A percentile compares a stretch with the other conserved stretches of the same genome.
These are phyloP conservation scores for Pestalotiopsis sp. DNA, from an alignment of 2,329 filamentous ascomycete genomes.

Conservation along the genomic window DNA sequence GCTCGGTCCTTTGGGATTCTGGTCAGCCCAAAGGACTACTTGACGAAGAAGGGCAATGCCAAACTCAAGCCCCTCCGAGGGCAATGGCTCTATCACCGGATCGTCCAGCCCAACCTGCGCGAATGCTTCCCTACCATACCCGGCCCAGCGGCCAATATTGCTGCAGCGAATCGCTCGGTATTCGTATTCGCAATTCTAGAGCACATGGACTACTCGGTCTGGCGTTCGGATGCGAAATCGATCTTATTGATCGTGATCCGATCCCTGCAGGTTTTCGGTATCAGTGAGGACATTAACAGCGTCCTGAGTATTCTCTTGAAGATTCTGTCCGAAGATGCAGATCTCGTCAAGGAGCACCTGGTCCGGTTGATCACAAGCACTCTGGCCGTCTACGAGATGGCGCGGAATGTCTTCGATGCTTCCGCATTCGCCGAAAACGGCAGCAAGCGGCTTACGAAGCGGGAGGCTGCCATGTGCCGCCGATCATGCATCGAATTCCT, in stretches of 20 bases:
- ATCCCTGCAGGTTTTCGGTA: constrained; percentile 43
- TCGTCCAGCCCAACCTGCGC: constrained; percentile 38
- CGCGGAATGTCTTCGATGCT: constrained; percentile 25
- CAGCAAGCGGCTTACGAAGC: constrained; percentile 11
- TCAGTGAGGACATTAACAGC: constrained; percentile 46
- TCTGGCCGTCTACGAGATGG: constrained; percentile 36
- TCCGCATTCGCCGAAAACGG: constrained; percentile 5
- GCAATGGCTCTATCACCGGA: constrained; percentile 30
- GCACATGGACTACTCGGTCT: constrained; percentile 53
- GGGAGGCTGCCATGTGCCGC: constrained; percentile 39
- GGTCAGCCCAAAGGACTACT: constrained; percentile 28
- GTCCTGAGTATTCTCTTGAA: constrained; percentile 52
- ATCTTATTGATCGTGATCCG: constrained; percentile 54
- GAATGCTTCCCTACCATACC: constrained; percentile 39
- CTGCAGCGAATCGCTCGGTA: constrained; percentile 46
- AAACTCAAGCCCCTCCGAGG: constrained; percentile 26
- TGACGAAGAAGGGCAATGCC: constrained; percentile 29
- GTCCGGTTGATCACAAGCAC: constrained; percentile 51
- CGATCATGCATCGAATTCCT: constrained; percentile 52
- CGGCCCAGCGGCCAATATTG: constrained; percentile 19
- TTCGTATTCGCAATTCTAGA: constrained; percentile 51
- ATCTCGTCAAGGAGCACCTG: constrained; percentile 50
- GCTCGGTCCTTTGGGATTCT: constrained; percentile 30
- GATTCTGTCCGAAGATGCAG: constrained; percentile 49
- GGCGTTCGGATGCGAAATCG: constrained; percentile 50